Evolutionary conservation across 2,329 filamentous ascomycete species (phyloP).

Genomic region (Fusarium drepaniforme): DNA sequence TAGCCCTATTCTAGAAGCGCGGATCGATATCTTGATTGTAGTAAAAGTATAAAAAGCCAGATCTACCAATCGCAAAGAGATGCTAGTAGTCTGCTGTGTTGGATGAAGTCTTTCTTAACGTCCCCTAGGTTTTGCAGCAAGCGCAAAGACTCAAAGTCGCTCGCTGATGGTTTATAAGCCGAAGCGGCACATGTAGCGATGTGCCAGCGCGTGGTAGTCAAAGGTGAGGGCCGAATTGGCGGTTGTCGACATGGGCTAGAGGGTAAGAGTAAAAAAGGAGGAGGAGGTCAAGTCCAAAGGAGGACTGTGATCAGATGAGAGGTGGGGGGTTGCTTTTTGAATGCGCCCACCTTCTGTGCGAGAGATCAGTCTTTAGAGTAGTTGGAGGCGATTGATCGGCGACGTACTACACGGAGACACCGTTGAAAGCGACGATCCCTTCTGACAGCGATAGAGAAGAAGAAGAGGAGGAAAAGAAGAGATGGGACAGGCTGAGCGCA

Average conservation of each 20-base stretch:
- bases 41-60: neutral
- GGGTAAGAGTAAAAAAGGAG: neutral
- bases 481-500: conserved; percentile 13
- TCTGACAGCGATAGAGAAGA: conserved; percentile 2
- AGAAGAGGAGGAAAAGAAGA: neutral
- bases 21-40: neutral
- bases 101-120: conserved; percentile 66
- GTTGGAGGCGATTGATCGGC: conserved; percentile 28
- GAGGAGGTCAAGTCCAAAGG: neutral
- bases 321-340: conserved; percentile 22
- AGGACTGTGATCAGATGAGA: neutral
- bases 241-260: conserved; percentile 36
- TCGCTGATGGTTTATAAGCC: conserved; percentile 60
- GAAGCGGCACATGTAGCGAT: conserved; percentile 58
- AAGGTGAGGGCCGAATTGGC: conserved; percentile 21
- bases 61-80: neutral
- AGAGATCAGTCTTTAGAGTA: neutral
- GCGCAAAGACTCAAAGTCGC: conserved; percentile 78
- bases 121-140: conserved; percentile 63
- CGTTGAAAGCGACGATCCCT: conserved; percentile 33
- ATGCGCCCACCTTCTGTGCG: conserved; percentile 19
- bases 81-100: neutral
- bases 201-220: conserved; percentile 46
- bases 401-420: conserved; percentile 26
- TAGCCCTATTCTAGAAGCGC: conserved; percentile 17